Evolutionary conservation across 768 basidiomycete species (phyloP).

Genomic region (Auricularia sp.): DNA sequence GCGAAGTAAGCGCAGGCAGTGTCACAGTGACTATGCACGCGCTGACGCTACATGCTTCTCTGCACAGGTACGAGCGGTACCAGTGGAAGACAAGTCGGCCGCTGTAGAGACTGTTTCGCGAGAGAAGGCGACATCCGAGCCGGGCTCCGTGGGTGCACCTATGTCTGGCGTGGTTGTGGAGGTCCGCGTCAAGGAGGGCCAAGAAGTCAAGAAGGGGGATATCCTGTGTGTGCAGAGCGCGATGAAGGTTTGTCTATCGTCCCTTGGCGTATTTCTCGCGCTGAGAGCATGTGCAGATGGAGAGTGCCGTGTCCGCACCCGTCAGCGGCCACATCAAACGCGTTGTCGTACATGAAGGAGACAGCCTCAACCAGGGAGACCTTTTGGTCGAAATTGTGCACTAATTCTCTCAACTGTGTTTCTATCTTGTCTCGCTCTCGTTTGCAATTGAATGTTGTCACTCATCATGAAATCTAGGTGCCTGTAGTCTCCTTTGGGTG

Average conservation of each 20-base stretch:
- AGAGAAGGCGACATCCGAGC: constrained; percentile 88
- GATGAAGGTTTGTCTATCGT: constrained; percentile 66
- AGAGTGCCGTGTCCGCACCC: constrained; percentile 91
- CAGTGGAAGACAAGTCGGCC: constrained; percentile 94
- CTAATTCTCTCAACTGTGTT: constrained; percentile 17
- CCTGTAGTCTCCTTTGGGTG: no score
- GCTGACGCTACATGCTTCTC: constrained; percentile 10
- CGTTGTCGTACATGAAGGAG: constrained; percentile 84
- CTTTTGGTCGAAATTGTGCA: constrained; percentile 82
- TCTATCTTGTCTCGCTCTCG: neutral
- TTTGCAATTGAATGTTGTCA: neutral
- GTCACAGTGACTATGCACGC: neutral
- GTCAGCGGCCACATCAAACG: constrained; percentile 95
- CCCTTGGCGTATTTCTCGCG: constrained; percentile 11
- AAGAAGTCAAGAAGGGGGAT: constrained; percentile 97
- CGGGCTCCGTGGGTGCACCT: constrained; percentile 93
- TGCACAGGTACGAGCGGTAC: constrained; percentile 78
- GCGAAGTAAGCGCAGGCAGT: constrained; percentile 49
- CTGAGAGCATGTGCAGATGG: constrained; percentile 58
- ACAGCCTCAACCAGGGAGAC: constrained; percentile 93
- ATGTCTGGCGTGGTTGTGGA: constrained; percentile 99
- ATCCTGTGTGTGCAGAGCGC: constrained; percentile 91
- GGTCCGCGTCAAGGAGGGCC: constrained; percentile 94
- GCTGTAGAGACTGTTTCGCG: constrained; percentile 91
- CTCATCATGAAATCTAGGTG: neutral